phyloP scores from a whole-genome alignment of 2,329 filamentous ascomycete genomes.

The Epichloe festucae region DNA sequence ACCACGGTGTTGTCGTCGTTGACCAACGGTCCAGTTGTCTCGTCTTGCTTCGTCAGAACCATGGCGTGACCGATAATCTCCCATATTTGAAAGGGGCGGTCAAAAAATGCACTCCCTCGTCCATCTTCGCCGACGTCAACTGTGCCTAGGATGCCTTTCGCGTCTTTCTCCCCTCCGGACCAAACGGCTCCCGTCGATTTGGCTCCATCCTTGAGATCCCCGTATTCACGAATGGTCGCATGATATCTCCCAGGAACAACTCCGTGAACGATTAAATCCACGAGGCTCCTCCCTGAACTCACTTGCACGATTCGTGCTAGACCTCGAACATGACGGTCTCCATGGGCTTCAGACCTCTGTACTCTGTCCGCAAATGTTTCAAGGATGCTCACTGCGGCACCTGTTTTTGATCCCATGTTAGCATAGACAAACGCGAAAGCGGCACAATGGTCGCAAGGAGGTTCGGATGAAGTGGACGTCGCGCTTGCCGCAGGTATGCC shows the following conservation, averaged over 20 bases:
- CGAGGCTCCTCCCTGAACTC: constrained; percentile 59
- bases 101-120: constrained; percentile 66
- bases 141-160: constrained; percentile 50
- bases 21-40: constrained; percentile 37
- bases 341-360: constrained; percentile 28
- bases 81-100: constrained; percentile 78
- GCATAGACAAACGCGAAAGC: neutral
- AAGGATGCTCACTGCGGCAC: constrained; percentile 86
- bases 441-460: neutral
- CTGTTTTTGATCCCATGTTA: constrained; percentile 23
- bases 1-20: constrained; percentile 81
- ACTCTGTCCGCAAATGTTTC: constrained; percentile 61
- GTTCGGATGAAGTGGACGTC: neutral
- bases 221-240: constrained; percentile 73
- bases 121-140: constrained; percentile 66
- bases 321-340: constrained; percentile 56
- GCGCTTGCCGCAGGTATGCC: neutral
- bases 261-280: constrained; percentile 79
- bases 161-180: constrained; percentile 39
- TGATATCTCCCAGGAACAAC: constrained; percentile 69
- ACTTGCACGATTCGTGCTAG: constrained; percentile 92
- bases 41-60: constrained; percentile 59
- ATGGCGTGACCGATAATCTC: constrained; percentile 91
- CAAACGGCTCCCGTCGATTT: constrained; percentile 74
- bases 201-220: constrained; percentile 77